Evolutionary conservation across 2,329 filamentous ascomycete genomes (phyloP), one percentile per base, ranked within the genome.

Genomic region (Cryphonectria nitschkei): DNA sequence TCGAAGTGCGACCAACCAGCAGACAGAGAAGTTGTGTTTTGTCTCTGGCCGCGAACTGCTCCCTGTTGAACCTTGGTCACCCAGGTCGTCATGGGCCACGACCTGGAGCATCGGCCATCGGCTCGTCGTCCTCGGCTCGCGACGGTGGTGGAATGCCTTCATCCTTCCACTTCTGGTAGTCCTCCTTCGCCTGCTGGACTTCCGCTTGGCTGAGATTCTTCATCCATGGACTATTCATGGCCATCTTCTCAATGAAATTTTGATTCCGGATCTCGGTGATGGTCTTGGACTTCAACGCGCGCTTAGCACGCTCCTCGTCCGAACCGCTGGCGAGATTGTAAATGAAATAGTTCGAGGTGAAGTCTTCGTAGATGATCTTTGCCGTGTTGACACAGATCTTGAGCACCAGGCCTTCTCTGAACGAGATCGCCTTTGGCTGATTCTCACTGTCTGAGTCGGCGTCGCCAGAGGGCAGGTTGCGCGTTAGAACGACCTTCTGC

Each of bases 161-260:
- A 61, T 84, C 82, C 75, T 84, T 80, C 85, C 87, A 89, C 71
- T 81, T 83, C 74, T 84, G 81, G 75, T 86, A 89, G 70, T 87
- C 87, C 77, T 90, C 88, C 82, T 95, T 95, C 74, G 89, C 89
- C 80, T 91, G 88, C 78, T 92, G 85, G n/a, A 92, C 90, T 76
- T 92, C 88, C 74, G 92, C 92, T 81, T 93, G 92, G 79, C 91
- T 92, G 81, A 93, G 84, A 68, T 93, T 92, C 81, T 93, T 89
- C 80, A 97, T 85, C 81, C 94, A 95, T 73, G 93, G 88, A 72
- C 91, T 90, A 85, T 95, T 92, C 82, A 91, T 91, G 73, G 97
- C 89, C 80, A 94, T 85, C 85, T 95, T 96, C 86, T 96, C 92
- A 78, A 87, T 86, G 83, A 93, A 80, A 75, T 84, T 81, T 76